Conservation (phyloP, 495 filamentous ascomycete genomes). For the Tuber microsphaerosporum region DNA sequence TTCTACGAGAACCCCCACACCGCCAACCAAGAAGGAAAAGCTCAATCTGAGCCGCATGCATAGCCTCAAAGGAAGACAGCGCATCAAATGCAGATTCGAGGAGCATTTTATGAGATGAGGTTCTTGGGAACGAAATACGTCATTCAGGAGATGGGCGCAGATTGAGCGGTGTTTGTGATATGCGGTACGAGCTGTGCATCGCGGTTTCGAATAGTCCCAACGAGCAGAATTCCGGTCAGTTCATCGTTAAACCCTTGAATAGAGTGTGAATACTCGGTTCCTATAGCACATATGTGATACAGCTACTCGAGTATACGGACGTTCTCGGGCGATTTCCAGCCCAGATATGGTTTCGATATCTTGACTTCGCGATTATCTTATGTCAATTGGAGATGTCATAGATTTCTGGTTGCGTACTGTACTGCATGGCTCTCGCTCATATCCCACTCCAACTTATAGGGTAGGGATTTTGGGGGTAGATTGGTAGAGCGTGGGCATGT, state of each 20-base stretch:
- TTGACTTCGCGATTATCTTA: not conserved
- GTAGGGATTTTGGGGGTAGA: not conserved
- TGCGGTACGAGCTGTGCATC: not conserved
- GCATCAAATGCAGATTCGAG: not conserved
- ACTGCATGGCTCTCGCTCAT: not conserved
- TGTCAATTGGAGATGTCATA: slow-evolving; percentile 3
- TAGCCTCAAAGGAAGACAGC: not conserved
- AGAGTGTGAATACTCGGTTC: not conserved
- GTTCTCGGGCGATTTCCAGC: not conserved
- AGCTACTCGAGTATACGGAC: not conserved
- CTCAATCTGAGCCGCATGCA: slow-evolving; percentile 1
- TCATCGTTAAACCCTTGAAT: not conserved
- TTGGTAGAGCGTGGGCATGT: not conserved
- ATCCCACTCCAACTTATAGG: not conserved
- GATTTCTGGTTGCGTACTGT: not conserved
- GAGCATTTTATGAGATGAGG: not conserved
- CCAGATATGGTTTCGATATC: not conserved
- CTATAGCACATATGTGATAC: not conserved
- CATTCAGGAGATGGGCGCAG: not conserved
- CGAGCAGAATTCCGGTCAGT: not conserved
- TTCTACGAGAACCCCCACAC: not conserved
- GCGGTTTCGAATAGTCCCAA: not conserved
- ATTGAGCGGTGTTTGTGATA: not conserved
- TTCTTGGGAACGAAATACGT: not conserved
- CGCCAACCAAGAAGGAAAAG: not conserved